Percentiles rank a stretch among this genome's conserved stretches.
Conservation (phyloP, 257 asterid genomes). For the Ilex asprella region DNA sequence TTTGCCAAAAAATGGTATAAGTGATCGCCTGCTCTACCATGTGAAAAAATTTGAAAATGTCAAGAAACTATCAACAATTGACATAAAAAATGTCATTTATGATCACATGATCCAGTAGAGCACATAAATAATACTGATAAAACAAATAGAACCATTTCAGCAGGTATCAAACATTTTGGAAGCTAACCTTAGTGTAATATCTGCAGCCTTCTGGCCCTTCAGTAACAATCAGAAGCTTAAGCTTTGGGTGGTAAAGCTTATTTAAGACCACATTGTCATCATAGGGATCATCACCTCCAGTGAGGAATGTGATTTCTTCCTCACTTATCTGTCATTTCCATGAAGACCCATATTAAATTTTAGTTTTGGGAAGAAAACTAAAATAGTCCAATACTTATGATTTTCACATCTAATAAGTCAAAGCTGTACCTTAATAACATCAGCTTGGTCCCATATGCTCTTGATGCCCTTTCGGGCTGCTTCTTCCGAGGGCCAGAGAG, state of each 20-base stretch:
- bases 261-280: slow-evolving; percentile 28
- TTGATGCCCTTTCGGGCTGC: slow-evolving; percentile 27
- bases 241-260: slow-evolving; percentile 25
- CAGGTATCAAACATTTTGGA: neutral
- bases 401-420: too few species aligned
- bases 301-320: slow-evolving; percentile 31
- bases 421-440: slow-evolving; percentile 21
- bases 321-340: slow-evolving; percentile 24
- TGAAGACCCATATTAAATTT: too few species aligned
- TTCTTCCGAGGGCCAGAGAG: slow-evolving; percentile 35
- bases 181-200: slow-evolving; percentile 27
- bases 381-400: too few species aligned
- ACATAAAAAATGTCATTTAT: too few species aligned
- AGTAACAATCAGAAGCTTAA: slow-evolving; percentile 29
- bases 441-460: slow-evolving; percentile 43
- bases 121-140: neutral
- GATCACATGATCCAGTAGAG: neutral
- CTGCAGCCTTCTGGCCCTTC: slow-evolving; percentile 32
- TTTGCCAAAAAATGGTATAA: neutral
- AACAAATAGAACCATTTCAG: too few species aligned
- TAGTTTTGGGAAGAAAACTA: too few species aligned
- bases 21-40: too few species aligned
- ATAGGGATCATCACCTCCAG: slow-evolving; percentile 26
- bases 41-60: neutral
- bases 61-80: too few species aligned